Evolutionary conservation across 1,139 yeast genomes (phyloP), one percentile per base, ranked within the genome.

Genomic region (Suhomyces taliae): DNA sequence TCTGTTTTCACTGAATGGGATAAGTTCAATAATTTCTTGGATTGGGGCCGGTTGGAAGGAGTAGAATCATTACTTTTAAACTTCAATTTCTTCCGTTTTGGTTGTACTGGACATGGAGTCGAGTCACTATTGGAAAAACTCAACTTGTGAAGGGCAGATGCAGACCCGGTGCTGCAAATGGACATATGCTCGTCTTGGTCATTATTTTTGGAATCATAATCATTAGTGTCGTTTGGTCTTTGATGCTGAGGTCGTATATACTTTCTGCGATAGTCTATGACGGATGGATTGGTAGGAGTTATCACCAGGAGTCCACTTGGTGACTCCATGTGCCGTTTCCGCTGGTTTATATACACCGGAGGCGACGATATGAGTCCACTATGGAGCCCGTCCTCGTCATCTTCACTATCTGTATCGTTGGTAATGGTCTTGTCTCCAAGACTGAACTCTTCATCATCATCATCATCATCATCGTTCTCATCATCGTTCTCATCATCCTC

Each of bases 51-150:
- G 47, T 38, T 38, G 7, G 64, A 58, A 3, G 65, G 64, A 6
- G 64, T 60, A n/a, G 50, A 41, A 6, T 55, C 61, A 10, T 45
- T 42, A 35, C 50, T 36, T 45, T 55, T 56, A 37, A 56, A 48
- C 40, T 51, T 53, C 31, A 59, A 47, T 44, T 53, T 55, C 44
- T 61, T 60, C n/a, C 65, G 52, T 29, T 55, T 56, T 14, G 66
- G 65, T 29, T 59, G 59, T 2, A 56, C 47, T 1, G 66, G 66
- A 40, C 66, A 61, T 8, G 66, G 66, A 2, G 66, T 61, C 12
- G 63, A 58, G 49, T 61, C 65, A 31, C 61, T 57, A 15, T 54
- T 56, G 31, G 64, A 59, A 40, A 60, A 59, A 44, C 64, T 57
- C 33, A 51, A 29, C 43, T 57, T 60, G 41, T 48, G 40, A 14